Percentiles rank a stretch among this genome's conserved stretches.
These are phyloP conservation scores for Aspergillus udagawae DNA, from an alignment of 2,329 filamentous ascomycete species.

Conservation along the genomic window DNA sequence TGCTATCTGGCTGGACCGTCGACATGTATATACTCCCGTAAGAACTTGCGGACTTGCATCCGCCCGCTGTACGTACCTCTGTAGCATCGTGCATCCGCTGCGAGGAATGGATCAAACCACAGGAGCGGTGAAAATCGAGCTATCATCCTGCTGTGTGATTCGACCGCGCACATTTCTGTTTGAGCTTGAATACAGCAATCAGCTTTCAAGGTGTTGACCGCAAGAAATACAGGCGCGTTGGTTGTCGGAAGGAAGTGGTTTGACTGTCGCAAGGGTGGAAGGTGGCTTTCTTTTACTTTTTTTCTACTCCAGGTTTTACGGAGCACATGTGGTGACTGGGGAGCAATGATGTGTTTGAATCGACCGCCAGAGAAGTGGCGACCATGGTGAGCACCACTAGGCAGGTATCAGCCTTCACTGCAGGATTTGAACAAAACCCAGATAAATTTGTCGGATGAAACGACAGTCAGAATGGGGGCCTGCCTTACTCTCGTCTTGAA, in stretches of 20 bases:
- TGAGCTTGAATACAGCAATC: neutral
- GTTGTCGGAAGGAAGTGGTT: neutral
- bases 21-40: slow-evolving; percentile 1
- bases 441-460: neutral
- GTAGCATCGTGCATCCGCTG: neutral
- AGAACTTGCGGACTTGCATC: slow-evolving; percentile 6
- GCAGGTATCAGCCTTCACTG: too few species aligned
- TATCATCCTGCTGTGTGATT: neutral
- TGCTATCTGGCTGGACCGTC: neutral
- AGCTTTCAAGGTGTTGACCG: neutral
- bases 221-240: neutral
- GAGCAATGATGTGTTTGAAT: neutral
- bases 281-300: neutral
- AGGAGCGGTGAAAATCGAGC: slow-evolving; percentile 7
- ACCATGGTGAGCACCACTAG: neutral
- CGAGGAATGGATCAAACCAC: slow-evolving; percentile 9
- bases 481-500: neutral
- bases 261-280: neutral
- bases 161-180: neutral
- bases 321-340: neutral
- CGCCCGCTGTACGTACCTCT: slow-evolving; percentile 5
- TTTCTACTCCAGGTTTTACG: too few species aligned
- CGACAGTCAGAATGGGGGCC: neutral
- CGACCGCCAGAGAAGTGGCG: neutral
- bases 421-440: neutral